These are phyloP conservation scores for Pseudogymnoascus pannorum DNA, from an alignment of 2,329 filamentous ascomycete species.

Conservation along the genomic window DNA sequence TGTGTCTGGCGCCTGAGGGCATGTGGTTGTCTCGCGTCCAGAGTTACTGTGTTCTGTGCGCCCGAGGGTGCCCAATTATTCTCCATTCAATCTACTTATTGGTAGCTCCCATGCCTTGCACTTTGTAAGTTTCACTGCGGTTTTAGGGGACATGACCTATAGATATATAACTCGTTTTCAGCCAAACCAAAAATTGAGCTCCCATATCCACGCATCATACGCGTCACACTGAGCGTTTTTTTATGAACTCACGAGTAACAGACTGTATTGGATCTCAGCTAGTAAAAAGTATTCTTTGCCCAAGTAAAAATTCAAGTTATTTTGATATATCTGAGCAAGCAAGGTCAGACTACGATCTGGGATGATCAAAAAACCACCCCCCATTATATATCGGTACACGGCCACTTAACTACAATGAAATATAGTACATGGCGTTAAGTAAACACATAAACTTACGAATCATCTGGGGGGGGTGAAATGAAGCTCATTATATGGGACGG, in stretches of 20 bases:
- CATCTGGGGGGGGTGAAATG: not conserved
- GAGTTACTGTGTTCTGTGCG: no score
- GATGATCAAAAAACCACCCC: no score
- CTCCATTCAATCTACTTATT: not conserved
- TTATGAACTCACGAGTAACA: not conserved
- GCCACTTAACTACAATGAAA: not conserved
- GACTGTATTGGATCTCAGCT: not conserved
- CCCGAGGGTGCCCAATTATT: not conserved
- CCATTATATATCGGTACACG: not conserved
- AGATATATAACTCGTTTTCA: no score
- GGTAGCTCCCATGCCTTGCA: not conserved
- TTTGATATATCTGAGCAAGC: no score
- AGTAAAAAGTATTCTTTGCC: not conserved
- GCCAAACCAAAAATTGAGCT: not conserved
- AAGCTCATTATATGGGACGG: not conserved
- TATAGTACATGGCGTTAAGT: no score
- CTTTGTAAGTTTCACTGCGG: not conserved
- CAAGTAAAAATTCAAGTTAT: not conserved
- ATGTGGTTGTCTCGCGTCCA: no score
- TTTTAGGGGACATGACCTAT: not conserved
- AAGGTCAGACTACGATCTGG: no score
- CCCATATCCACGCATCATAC: not conserved
- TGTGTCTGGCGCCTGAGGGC: no score
- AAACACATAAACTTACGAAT: not conserved
- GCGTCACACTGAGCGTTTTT: not conserved